Evolutionary conservation across 345 rosid species (phyloP), one percentile per base, ranked within the genome.

Genomic region (Corymbia maculata): DNA sequence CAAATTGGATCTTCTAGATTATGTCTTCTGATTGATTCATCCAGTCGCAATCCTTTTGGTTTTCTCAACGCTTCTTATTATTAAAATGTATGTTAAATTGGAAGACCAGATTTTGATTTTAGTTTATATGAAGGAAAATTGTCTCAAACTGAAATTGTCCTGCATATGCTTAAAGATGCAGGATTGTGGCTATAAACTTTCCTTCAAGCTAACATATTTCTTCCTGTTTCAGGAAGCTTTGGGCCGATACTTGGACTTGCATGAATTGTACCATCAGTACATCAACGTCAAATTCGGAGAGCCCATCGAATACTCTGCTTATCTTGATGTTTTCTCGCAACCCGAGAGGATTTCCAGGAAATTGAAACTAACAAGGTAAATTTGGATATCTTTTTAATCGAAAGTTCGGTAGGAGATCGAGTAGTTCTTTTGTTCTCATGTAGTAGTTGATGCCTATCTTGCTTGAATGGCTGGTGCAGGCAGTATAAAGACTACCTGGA

Each of bases 231-330:
- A 98, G 99, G 99, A 98, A 94, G 97, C 98, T 13, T 87, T 87
- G 87, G 99, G 98, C 66, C 95, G 96, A 66, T 95, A 95, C 91
- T 89, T 97, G 59, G 99, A 98, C 92, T 86, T 98, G 94, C 99
- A 97, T 88, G 99, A 97, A 89, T 89, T 98, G 92, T 97, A 93
- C 93, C 91, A 96, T 91, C 97, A 92, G 88, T 97, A 94, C 88
- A 92, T 95, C 89, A 97, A 98, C 92, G 95, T 94, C 61, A 97
- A 95, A 89, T 97, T 97, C 51, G 99, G 99, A 88, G 94, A 95
- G 89, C 94, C 91, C 85, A 93, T 97, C 88, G 99, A 98, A 49
- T 97, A 98, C 86, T 92, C 98, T 51, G 92, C 95, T 79, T 98
- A 95, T 93, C 98, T 98, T 87, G 97, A 97, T 92, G 88, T 92